Evolutionary conservation across 2,329 filamentous ascomycete genomes (phyloP), one percentile per base, ranked within the genome.

Genomic region (Diplodia seriata): DNA sequence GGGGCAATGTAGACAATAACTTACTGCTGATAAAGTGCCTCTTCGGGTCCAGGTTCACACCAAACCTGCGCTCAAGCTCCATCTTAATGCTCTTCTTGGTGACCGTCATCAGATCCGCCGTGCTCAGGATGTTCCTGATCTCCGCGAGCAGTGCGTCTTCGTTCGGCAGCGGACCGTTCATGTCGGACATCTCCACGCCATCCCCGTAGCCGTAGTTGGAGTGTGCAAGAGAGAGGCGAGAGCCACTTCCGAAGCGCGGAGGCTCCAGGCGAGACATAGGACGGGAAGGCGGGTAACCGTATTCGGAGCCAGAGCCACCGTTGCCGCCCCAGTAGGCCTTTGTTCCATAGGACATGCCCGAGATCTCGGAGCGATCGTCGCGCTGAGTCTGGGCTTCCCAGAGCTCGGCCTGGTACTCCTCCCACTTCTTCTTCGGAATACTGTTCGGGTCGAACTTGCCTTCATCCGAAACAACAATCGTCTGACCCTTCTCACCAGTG

Each of bases 1-100:
- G 6, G 20, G 15, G 26, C 11, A 20, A 23, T 15, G 12, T 40
- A 4, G 14, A 18, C 1, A 20, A n/a, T 11, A 53, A 67, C 65
- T 61, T 59, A 67, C 66, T 81, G 43, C 81, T 81, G 71, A 99
- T 98, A 80, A 97, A 99, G 68, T 92, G 89, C 80, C 94, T 90
- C 86, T 92, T 96, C 66, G 89, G 85, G 77, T 98, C 94, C 69
- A 99, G 86, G 69, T 89, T 87, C 70, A 97, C 89, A 70, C 91
- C 92, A 76, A 99, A 99, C 70, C 77, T 87, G 75, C 89, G 88
- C 85, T 99, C 95, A 68, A 99, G 83, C 83, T 99, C 95, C 73
- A 87, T 82, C 86, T 98, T 98, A 81, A 99, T 91, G 74, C 91
- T 93, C 88, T 99, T 99, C 89, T 99, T 99, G 72, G 95, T 99